Base-by-base conservation (phyloP, 2,329 filamentous ascomycete genomes). In the Cercospora sp. region DNA sequence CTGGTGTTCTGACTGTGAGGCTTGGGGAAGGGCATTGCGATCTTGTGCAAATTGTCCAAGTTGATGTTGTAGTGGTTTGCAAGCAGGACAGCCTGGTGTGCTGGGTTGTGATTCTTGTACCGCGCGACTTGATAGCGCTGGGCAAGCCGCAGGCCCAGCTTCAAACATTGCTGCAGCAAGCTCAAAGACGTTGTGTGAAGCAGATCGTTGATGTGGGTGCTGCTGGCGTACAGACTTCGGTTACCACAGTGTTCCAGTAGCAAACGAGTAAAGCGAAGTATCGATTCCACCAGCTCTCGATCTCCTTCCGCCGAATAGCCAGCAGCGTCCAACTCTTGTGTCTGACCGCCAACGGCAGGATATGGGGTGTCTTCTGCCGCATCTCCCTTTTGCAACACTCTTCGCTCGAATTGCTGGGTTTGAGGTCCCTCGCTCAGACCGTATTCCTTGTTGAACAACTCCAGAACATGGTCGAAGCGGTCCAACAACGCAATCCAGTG, bases 401-500 rank as follows among this genome's bases (percentile, higher is more conserved):
- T 86, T 74, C 86, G 86, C 69, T 85, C 85, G 75, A 98, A 97
- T 30, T 92, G 88, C 73, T 89, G 87, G 58, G 85, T 87, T 80
- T 99, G 96, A 1, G 93, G 93, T 0, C 92, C 93, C 67, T 90
- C 86, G 69, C 88, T 88, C 66, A 99, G 84, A 70, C 88, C 88
- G 82, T 99, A 99, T 72, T 88, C 89, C 66, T 87, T 85, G 79
- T 90, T 93, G 79, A 97, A 93, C 45, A 88, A 84, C 74, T 97
- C 92, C 49, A 99, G 83, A 71, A 98, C 89, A 76, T 87, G 88
- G 80, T 99, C 95, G 80, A 99, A 98, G 67, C 93, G 90, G 80
- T 99, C 97, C 69, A 99, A 83, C 26, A 97, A 86, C 30, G 92
- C 90, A 73, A 99, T 97, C 96, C 96, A 99, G 84, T 99, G 94